Evolutionary conservation across 2,329 filamentous ascomycete genomes (phyloP).

Genomic region (Colletotrichum plurivorum): DNA sequence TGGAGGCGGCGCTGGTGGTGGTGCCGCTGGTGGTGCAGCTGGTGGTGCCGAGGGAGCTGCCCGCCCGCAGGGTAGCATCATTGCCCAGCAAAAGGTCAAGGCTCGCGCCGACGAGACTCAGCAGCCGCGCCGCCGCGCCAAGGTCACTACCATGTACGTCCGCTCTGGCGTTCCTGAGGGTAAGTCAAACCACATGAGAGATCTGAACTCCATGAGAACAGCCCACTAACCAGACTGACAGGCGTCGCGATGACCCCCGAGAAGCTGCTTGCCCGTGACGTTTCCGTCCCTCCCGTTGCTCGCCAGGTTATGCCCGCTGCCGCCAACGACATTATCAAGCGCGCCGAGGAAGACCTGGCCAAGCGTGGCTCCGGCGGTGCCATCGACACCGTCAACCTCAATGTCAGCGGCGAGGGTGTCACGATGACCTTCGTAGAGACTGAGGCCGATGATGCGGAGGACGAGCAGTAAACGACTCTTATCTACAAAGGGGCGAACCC

Average conservation of each 20-base stretch:
- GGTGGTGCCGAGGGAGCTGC: neutral
- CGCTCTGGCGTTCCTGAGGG: slow-evolving; percentile 58
- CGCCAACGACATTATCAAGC: slow-evolving; percentile 30
- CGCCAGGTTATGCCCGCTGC: slow-evolving; percentile 25
- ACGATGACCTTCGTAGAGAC: slow-evolving; percentile 64
- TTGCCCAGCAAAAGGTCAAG: slow-evolving; percentile 37
- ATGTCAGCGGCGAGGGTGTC: slow-evolving; percentile 60
- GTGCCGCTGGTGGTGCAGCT: slow-evolving; percentile 6
- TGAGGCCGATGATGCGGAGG: slow-evolving; percentile 48
- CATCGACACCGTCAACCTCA: slow-evolving; percentile 61
- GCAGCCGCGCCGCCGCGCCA: slow-evolving; percentile 54
- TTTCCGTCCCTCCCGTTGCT: slow-evolving; percentile 26
- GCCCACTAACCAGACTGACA: slow-evolving; percentile 7
- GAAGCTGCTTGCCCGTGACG: slow-evolving; percentile 36
- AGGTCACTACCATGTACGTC: slow-evolving; percentile 63
- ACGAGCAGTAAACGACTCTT: slow-evolving; percentile 45
- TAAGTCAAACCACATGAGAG: slow-evolving; percentile 43
- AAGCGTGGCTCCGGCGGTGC: slow-evolving; percentile 42
- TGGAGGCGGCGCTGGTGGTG: neutral
- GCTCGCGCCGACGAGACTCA: slow-evolving; percentile 33
- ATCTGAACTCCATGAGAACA: no score
- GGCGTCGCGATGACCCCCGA: slow-evolving; percentile 36
- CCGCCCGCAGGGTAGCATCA: slow-evolving; percentile 14
- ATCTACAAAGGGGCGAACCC: no score
- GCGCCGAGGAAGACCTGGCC: slow-evolving; percentile 40